Evolutionary conservation across 2,329 filamentous ascomycete genomes (phyloP).

Genomic region (Dothiorella sarmentorum): DNA sequence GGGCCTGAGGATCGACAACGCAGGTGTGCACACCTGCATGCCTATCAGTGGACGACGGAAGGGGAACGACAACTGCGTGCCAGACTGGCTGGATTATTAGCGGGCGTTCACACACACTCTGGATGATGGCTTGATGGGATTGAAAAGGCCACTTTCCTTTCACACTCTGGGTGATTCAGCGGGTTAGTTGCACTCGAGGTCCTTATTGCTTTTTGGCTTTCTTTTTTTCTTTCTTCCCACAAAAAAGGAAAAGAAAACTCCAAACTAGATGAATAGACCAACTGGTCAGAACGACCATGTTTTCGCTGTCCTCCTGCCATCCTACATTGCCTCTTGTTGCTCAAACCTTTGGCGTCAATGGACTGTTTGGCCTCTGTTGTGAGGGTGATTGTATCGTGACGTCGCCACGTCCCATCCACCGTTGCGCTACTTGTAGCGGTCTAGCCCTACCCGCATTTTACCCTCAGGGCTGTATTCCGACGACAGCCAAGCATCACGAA

Average conservation of each 20-base stretch:
- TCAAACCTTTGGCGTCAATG: background rate
- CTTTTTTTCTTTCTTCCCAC: background rate
- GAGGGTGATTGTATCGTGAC: background rate
- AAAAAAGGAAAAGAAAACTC: background rate
- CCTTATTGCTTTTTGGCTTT: background rate
- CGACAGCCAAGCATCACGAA: background rate
- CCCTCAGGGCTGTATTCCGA: background rate
- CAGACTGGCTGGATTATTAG: slow-evolving; percentile 9
- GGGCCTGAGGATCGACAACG: background rate
- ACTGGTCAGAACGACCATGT: background rate
- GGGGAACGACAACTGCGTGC: background rate
- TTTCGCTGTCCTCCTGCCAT: background rate
- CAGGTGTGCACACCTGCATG: background rate
- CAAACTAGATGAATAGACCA: slow-evolving; percentile 10
- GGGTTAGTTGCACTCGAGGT: background rate
- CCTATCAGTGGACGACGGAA: background rate
- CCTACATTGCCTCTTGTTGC: background rate
- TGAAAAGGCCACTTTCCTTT: background rate
- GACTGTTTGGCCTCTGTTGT: background rate
- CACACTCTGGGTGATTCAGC: background rate
- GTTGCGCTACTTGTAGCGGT: background rate
- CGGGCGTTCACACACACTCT: slow-evolving; percentile 2
- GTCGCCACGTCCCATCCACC: background rate
- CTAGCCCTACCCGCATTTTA: background rate
- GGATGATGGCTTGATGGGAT: slow-evolving; percentile 2